Evolutionary conservation across 2,329 filamentous ascomycete genomes (phyloP).

Genomic region (Pestalotiopsis sp.): DNA sequence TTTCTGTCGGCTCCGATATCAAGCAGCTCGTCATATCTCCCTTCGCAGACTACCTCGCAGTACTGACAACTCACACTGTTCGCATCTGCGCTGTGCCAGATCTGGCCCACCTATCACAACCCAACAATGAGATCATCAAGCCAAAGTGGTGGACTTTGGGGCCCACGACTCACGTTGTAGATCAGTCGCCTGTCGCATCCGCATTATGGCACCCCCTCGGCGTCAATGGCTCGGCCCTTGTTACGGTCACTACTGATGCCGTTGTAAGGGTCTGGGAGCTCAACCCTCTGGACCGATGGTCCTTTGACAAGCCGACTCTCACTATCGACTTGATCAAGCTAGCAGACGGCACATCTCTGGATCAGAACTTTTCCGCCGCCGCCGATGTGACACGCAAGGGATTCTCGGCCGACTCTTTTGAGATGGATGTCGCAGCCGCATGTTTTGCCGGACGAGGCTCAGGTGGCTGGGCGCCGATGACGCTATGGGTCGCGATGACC

Average conservation of each 20-base stretch:
- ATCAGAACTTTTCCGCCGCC: conserved; percentile 82
- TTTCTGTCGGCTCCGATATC: conserved; percentile 79
- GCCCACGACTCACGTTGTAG: conserved; percentile 87
- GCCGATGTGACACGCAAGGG: conserved; percentile 73
- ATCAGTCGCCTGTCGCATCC: conserved; percentile 77
- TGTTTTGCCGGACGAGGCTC: conserved; percentile 69
- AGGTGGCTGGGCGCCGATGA: conserved; percentile 95
- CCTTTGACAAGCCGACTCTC: conserved; percentile 81
- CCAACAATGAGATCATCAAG: conserved; percentile 70
- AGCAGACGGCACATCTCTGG: conserved; percentile 77
- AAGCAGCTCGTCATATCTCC: conserved; percentile 85
- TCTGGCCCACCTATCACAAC: conserved; percentile 70
- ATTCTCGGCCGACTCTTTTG: conserved; percentile 86
- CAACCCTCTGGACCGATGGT: conserved; percentile 79
- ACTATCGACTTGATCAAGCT: conserved; percentile 89
- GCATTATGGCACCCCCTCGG: conserved; percentile 93
- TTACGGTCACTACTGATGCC: conserved; percentile 87
- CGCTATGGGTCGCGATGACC: conserved; percentile 93
- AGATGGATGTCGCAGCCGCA: conserved; percentile 92
- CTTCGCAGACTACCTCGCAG: conserved; percentile 77
- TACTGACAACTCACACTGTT: conserved; percentile 84
- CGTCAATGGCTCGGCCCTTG: conserved; percentile 76
- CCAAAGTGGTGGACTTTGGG: conserved; percentile 90
- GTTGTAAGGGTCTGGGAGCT: conserved; percentile 91
- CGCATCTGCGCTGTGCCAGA: conserved; percentile 88